Evolutionary conservation across 768 basidiomycete species (phyloP).

Genomic region (Serendipita sp.): DNA sequence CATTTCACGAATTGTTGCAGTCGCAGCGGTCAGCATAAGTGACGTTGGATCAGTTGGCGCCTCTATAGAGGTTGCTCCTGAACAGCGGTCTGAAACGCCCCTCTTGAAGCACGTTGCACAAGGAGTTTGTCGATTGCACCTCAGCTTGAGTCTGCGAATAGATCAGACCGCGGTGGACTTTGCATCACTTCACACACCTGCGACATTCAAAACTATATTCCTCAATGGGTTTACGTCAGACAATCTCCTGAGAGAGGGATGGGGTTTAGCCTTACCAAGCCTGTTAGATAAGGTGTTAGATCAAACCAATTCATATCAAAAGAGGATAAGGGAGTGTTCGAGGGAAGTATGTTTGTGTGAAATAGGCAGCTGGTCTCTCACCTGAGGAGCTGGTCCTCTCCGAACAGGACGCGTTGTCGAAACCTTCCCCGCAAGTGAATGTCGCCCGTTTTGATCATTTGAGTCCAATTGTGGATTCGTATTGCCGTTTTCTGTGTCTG

Average conservation of each 20-base stretch:
- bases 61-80: constrained; percentile 1
- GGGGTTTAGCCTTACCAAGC: neutral
- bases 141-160: neutral
- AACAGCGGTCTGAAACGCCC: neutral
- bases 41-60: neutral
- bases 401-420: neutral
- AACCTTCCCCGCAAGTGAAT: neutral
- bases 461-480: no score
- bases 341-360: no score
- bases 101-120: constrained; percentile 1
- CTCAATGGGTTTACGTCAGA: neutral
- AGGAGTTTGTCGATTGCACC: neutral
- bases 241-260: neutral
- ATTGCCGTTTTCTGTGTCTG: no score
- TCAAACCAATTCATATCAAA: neutral
- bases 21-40: neutral
- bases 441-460: no score
- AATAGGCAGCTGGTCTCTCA: neutral
- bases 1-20: neutral
- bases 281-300: neutral
- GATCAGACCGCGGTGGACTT: neutral
- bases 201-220: neutral
- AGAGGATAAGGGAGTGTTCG: no score
- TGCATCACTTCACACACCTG: neutral
- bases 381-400: constrained; percentile 1